A percentile compares a stretch with the other conserved stretches of the same genome.
These are phyloP conservation scores for Daldinia caldariorum DNA, from an alignment of 495 filamentous ascomycete species.

Conservation along the genomic window DNA sequence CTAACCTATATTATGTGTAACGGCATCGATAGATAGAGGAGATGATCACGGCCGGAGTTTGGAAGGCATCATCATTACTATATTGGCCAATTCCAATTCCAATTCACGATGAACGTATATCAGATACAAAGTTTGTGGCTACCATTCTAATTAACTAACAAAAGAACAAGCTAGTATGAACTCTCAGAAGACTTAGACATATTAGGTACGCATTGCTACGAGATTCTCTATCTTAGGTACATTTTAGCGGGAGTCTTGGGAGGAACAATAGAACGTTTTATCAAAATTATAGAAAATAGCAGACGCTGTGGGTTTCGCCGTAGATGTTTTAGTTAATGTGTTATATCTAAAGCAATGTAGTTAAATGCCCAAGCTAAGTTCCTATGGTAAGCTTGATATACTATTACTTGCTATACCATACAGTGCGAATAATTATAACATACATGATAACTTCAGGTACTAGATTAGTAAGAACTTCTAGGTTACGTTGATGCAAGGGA, in stretches of 20 bases:
- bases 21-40: conserved; percentile 31
- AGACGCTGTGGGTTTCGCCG: too few relatives aligned
- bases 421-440: background rate
- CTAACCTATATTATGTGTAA: conserved; percentile 39
- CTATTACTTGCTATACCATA: background rate
- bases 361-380: too few relatives aligned
- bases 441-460: background rate
- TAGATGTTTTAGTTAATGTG: too few relatives aligned
- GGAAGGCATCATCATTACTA: background rate
- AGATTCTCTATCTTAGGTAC: conserved; percentile 6
- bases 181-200: background rate
- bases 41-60: conserved; percentile 22
- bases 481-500: background rate
- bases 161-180: background rate
- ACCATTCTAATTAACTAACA: background rate
- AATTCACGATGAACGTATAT: background rate
- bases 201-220: background rate
- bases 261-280: background rate
- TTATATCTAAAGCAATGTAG: too few relatives aligned
- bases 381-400: too few relatives aligned
- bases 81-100: background rate
- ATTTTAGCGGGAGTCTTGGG: conserved; percentile 2
- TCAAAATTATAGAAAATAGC: background rate
- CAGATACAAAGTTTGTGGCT: background rate
- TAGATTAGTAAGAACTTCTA: background rate